Percentiles rank a stretch among this genome's conserved stretches.
Conservation (phyloP, 2,329 filamentous ascomycete species). For the Beauveria sp. region DNA sequence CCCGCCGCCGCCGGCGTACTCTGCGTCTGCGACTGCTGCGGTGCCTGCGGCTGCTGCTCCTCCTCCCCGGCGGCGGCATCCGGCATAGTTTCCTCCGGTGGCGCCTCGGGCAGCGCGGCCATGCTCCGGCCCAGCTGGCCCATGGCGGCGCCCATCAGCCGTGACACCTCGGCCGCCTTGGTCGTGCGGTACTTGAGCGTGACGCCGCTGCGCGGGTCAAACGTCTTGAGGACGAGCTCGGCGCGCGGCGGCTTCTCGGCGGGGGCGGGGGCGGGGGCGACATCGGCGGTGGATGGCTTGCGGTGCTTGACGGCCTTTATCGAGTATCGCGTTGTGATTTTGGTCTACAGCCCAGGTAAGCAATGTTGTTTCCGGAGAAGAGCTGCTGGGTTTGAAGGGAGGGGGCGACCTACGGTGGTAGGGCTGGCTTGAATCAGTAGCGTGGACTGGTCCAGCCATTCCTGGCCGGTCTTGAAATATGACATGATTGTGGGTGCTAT, state of each 20-base stretch:
- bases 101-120: slow-evolving; percentile 43
- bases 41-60: slow-evolving; percentile 16
- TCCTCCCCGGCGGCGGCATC: slow-evolving; percentile 14
- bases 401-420: slow-evolving; percentile 54
- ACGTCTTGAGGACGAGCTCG: slow-evolving; percentile 79
- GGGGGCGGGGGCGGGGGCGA: slow-evolving; percentile 15
- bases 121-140: slow-evolving; percentile 67
- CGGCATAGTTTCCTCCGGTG: slow-evolving; percentile 29
- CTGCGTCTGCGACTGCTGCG: background rate
- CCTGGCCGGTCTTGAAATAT: slow-evolving; percentile 73
- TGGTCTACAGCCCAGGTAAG: slow-evolving; percentile 52
- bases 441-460: slow-evolving; percentile 84
- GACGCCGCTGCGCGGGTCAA: slow-evolving; percentile 71
- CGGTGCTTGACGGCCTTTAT: slow-evolving; percentile 41
- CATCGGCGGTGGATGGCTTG: slow-evolving; percentile 14
- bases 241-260: slow-evolving; percentile 49
- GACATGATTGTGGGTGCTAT: slow-evolving; percentile 49
- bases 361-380: background rate
- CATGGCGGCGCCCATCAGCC: slow-evolving; percentile 64
- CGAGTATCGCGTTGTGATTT: slow-evolving; percentile 88
- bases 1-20: slow-evolving; percentile 22
- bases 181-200: slow-evolving; percentile 86
- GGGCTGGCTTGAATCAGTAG: slow-evolving; percentile 82
- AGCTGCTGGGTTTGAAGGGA: background rate
- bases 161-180: slow-evolving; percentile 82